These are phyloP conservation scores for Chaetomium tenue DNA, from an alignment of 495 filamentous ascomycete species.

Conservation along the genomic window DNA sequence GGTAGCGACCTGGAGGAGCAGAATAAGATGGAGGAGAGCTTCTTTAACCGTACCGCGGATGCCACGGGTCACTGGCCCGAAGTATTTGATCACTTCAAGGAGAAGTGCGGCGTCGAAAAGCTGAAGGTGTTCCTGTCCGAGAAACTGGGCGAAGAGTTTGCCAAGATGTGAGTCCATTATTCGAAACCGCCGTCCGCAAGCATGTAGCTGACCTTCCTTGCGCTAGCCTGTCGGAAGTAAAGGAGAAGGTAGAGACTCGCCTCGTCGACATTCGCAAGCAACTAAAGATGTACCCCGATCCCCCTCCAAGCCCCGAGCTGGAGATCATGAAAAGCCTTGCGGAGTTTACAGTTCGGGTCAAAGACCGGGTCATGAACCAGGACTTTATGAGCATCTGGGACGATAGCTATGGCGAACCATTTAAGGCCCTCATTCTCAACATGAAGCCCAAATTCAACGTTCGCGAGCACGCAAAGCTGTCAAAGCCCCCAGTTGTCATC, in stretches of 20 bases:
- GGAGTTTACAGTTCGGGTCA: conserved; percentile 43
- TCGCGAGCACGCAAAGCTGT: conserved; percentile 17
- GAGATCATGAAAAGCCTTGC: conserved; percentile 46
- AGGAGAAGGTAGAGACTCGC: conserved; percentile 54
- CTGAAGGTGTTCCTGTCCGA: conserved; percentile 56
- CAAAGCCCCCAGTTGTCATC: conserved; percentile 23
- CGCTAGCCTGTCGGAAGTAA: conserved; percentile 59
- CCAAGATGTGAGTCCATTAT: conserved; percentile 45
- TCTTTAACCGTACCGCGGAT: conserved; percentile 49
- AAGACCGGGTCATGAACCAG: conserved; percentile 37
- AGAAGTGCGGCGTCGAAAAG: conserved; percentile 58
- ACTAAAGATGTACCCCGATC: conserved; percentile 54
- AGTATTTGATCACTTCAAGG: conserved; percentile 45
- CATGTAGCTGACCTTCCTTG: conserved; percentile 6
- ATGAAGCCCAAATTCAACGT: conserved; percentile 48
- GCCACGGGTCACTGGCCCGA: conserved; percentile 45
- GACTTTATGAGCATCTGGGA: conserved; percentile 33
- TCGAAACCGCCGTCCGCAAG: neutral
- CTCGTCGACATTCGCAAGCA: conserved; percentile 48
- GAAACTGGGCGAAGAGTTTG: conserved; percentile 57
- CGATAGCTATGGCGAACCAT: conserved; percentile 33
- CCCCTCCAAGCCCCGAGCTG: conserved; percentile 51
- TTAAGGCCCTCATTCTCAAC: conserved; percentile 37
- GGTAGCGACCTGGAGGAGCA: conserved; percentile 54
- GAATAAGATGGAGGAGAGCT: conserved; percentile 55